Evolutionary conservation across 768 basidiomycete genomes (phyloP).

Genomic region (Phanerochaete sordida): DNA sequence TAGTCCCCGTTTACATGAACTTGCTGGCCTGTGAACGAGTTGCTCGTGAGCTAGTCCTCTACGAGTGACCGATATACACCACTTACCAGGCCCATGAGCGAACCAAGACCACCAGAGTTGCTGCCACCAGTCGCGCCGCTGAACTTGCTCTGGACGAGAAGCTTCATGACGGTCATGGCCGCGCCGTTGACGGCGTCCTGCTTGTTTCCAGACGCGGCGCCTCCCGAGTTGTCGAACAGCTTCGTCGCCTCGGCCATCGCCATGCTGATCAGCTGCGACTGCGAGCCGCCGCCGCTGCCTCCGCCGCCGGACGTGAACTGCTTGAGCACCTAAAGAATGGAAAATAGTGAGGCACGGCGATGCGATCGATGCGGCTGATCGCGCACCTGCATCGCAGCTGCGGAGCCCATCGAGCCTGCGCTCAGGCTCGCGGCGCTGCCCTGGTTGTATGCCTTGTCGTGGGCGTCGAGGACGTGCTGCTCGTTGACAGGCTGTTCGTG

Average conservation of each 20-base stretch:
- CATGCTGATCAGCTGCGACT: slow-evolving; percentile 73
- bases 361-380: not conserved
- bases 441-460: slow-evolving; percentile 57
- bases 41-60: not conserved
- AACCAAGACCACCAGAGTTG: slow-evolving; percentile 60
- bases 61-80: not conserved
- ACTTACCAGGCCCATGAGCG: slow-evolving; percentile 61
- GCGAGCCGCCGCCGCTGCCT: slow-evolving; percentile 38
- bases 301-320: slow-evolving; percentile 56
- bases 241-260: slow-evolving; percentile 83
- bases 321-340: slow-evolving; percentile 50
- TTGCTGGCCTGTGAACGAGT: slow-evolving; percentile 26
- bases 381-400: slow-evolving; percentile 70
- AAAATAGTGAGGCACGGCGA: not conserved
- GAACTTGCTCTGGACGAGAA: slow-evolving; percentile 69
- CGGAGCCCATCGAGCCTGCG: slow-evolving; percentile 66
- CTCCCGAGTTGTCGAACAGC: slow-evolving; percentile 68
- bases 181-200: slow-evolving; percentile 86
- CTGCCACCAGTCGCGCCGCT: slow-evolving; percentile 48
- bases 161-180: slow-evolving; percentile 82
- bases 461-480: slow-evolving; percentile 54
- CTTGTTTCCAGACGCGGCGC: slow-evolving; percentile 61
- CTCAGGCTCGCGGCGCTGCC: slow-evolving; percentile 48
- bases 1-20: slow-evolving; percentile 19
- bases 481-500: slow-evolving; percentile 67